These are phyloP conservation scores for Nakazawaea holstii DNA, from an alignment of 805 yeast species.

Conservation along the genomic window DNA sequence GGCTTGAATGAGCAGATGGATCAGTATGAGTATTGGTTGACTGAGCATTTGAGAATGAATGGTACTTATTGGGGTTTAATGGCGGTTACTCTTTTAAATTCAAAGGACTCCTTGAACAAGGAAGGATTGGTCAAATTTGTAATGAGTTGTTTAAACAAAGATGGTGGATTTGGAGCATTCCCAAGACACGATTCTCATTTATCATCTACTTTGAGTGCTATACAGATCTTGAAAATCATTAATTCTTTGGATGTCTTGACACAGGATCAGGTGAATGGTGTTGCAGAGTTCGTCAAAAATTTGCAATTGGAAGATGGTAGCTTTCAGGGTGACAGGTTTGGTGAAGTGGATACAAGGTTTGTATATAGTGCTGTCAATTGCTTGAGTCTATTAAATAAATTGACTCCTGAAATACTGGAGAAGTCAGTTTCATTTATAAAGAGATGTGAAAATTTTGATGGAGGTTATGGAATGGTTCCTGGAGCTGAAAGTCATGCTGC, in stretches of 20 bases:
- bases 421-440: conserved; percentile 63
- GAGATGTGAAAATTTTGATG: conserved; percentile 85
- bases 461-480: conserved; percentile 90
- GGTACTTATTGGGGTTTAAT: conserved; percentile 96
- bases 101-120: conserved; percentile 51
- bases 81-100: conserved; percentile 58
- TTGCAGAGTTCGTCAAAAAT: conserved; percentile 30
- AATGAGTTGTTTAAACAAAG: conserved; percentile 51
- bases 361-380: conserved; percentile 77
- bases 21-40: conserved; percentile 76
- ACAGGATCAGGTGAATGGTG: conserved; percentile 15
- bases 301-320: conserved; percentile 63
- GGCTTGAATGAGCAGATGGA: conserved; percentile 49
- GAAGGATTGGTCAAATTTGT: conserved; percentile 67
- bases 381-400: conserved; percentile 59
- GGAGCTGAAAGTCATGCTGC: conserved; percentile 97
- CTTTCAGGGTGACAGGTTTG: conserved; percentile 85
- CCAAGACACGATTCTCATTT: conserved; percentile 89
- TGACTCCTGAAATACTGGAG: conserved; percentile 47
- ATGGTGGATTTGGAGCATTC: conserved; percentile 87
- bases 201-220: conserved; percentile 76
- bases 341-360: conserved; percentile 91
- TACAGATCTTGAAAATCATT: conserved; percentile 72
- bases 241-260: conserved; percentile 46
- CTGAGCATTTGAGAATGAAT: conserved; percentile 84